Evolutionary conservation across 2,329 filamentous ascomycete species (phyloP), one percentile per base, ranked within the genome.

Genomic region (Chalara sp.): DNA sequence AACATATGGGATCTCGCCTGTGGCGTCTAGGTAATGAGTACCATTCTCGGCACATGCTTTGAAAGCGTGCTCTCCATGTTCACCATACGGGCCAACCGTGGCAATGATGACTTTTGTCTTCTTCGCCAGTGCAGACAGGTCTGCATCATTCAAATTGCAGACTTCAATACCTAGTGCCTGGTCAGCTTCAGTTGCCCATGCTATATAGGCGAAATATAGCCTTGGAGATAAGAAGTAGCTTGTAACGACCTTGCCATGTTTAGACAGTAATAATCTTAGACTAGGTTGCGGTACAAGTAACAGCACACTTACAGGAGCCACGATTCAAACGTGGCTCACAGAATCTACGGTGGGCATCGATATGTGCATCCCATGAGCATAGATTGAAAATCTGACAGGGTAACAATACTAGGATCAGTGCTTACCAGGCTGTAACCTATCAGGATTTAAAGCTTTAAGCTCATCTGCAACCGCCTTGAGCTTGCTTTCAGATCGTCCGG

Each of bases 401-500:
- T 21, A 37, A 37, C 35, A 37, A 37, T 40, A 28, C 11, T 30
- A 2, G 6, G 11, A 11, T 12, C 21, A 43, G 48, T 52, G 51
- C 70, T 61, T 77, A 87, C 86, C 80, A 63, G 90, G 89, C 48
- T 80, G 76, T 35, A 72, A 63, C 48, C 91, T 83, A 66, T 95
- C 83, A 2, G 83, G 74, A 64, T 87, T 87, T 52, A 86, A 62
- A 51, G 70, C 65, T 60, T 82, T 81, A 65, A 91, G 76, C 49
- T 87, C 81, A 48, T 81, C 72, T 6, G 83, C 80, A 8, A 96
- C 68, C 40, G 71, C 70, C 58, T 86, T 78, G 5, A 97, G 76
- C 67, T 96, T 96, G 46, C 75, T 72, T 46, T 76, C 72, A n/a
- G 87, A 91, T 30, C 91, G 86, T 32, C 91, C 91, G 44, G 89